phyloP scores from a whole-genome alignment of 1,284 basidiomycete species.

The Sparassis latifolia region DNA sequence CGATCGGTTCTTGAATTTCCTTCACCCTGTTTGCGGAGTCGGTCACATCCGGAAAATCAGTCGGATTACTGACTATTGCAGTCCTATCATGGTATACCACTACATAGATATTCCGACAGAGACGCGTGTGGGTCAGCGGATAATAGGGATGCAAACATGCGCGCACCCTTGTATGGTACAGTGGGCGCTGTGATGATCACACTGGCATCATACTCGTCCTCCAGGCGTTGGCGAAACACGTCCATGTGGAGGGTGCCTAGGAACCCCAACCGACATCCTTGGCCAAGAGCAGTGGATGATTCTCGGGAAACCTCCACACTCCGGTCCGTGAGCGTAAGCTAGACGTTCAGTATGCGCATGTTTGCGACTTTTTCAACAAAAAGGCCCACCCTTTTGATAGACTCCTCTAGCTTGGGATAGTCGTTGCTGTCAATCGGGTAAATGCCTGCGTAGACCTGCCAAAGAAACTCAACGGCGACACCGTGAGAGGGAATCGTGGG shows the following conservation, averaged over 20 bases:
- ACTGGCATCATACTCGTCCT: constrained; percentile 92
- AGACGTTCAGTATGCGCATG: constrained; percentile 11
- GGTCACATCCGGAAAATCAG: constrained; percentile 81
- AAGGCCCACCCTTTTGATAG: constrained; percentile 74
- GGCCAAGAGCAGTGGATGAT: constrained; percentile 90
- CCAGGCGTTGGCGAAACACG: constrained; percentile 90
- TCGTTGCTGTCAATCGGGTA: constrained; percentile 92
- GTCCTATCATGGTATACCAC: constrained; percentile 72
- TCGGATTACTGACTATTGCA: constrained; percentile 81
- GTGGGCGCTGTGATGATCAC: constrained; percentile 91
- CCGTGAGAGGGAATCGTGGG: not conserved
- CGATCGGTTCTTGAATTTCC: constrained; percentile 83
- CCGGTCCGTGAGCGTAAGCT: constrained; percentile 84
- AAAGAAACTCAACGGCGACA: constrained; percentile 1
- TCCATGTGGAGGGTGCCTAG: constrained; percentile 97
- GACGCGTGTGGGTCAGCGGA: too few species aligned
- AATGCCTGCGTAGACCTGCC: constrained; percentile 88
- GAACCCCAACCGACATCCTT: constrained; percentile 94
- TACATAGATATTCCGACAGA: constrained; percentile 22
- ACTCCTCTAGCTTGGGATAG: constrained; percentile 93
- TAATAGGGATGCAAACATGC: not conserved
- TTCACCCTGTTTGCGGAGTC: constrained; percentile 60
- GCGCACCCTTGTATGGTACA: constrained; percentile 82
- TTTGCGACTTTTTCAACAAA: not conserved
- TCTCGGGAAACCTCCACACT: constrained; percentile 92